phyloP scores from a whole-genome alignment of 2,329 filamentous ascomycete genomes.

The Aspergillus piperis region DNA sequence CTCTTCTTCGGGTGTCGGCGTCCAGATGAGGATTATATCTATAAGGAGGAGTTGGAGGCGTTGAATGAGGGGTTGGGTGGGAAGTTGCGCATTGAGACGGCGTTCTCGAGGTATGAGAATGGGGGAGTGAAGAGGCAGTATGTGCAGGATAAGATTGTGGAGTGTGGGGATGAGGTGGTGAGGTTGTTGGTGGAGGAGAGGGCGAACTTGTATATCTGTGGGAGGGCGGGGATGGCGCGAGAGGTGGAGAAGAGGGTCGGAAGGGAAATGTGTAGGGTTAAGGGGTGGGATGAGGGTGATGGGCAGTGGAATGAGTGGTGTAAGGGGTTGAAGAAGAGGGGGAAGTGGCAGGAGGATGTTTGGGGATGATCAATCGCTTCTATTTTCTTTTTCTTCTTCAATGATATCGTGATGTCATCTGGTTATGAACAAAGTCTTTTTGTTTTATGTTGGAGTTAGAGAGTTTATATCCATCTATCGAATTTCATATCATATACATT shows the following conservation, averaged over 20 bases:
- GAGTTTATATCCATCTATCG: neutral
- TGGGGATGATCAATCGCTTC: conserved; percentile 34
- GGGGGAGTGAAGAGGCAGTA: conserved; percentile 29
- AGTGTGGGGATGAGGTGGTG: conserved; percentile 32
- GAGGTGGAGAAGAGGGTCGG: conserved; percentile 46
- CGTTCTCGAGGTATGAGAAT: conserved; percentile 28
- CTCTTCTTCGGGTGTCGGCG: conserved; percentile 48
- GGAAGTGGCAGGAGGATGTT: conserved; percentile 58
- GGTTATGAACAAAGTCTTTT: neutral
- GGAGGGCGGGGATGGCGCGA: conserved; percentile 40
- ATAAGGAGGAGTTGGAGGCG: conserved; percentile 33
- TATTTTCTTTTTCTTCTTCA: no score
- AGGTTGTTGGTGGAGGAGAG: conserved; percentile 41
- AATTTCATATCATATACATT: neutral
- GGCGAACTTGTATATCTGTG: conserved; percentile 47
- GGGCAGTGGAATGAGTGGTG: conserved; percentile 49
- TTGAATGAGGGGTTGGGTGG: conserved; percentile 22
- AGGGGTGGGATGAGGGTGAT: conserved; percentile 39
- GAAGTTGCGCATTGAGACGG: conserved; percentile 26
- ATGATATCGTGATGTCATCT: no score
- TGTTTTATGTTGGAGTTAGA: no score
- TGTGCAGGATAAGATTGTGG: conserved; percentile 43
- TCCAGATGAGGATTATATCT: conserved; percentile 40
- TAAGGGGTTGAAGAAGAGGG: conserved; percentile 50
- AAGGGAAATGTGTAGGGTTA: conserved; percentile 36